Percentiles rank a stretch among this genome's conserved stretches.
Conservation (phyloP, 495 filamentous ascomycete genomes). For the Trichocladium antarcticum region DNA sequence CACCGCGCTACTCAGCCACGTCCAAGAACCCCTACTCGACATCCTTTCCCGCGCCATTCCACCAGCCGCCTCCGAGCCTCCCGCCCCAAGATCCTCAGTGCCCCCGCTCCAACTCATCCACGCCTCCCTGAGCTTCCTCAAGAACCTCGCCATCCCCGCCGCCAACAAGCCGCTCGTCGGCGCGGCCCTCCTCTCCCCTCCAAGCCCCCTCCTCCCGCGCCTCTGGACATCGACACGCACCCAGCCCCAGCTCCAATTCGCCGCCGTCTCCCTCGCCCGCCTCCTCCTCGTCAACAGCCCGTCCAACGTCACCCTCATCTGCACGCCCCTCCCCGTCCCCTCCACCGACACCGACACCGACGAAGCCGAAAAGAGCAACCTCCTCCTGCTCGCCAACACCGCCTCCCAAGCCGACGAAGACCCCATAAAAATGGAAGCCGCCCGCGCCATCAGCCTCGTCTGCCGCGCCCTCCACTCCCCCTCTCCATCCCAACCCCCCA, state of each 20-base stretch:
- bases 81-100: conserved; percentile 8
- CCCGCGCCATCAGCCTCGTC: conserved; percentile 52
- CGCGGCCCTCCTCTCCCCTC: conserved; percentile 20
- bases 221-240: conserved; percentile 47
- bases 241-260: conserved; percentile 59
- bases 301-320: conserved; percentile 44
- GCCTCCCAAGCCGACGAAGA: conserved; percentile 48
- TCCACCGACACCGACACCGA: conserved; percentile 22
- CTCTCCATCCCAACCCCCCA: neutral
- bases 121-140: conserved; percentile 60
- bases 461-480: conserved; percentile 44
- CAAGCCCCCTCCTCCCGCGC: conserved; percentile 39
- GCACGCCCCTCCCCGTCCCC: conserved; percentile 24
- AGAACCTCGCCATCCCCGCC: conserved; percentile 62
- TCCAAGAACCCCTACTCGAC: conserved; percentile 46
- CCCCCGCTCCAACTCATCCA: conserved; percentile 46
- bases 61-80: neutral
- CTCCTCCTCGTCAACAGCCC: conserved; percentile 50
- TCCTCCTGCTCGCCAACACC: conserved; percentile 51
- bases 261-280: conserved; percentile 55
- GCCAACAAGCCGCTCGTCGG: conserved; percentile 52
- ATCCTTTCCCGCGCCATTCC: conserved; percentile 36
- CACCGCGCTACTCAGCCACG: conserved; percentile 43
- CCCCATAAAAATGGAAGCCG: conserved; percentile 63
- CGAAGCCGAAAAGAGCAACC: conserved; percentile 36